phyloP scores from a whole-genome alignment of 1,284 basidiomycete species.

The Ganoderma sinense region DNA sequence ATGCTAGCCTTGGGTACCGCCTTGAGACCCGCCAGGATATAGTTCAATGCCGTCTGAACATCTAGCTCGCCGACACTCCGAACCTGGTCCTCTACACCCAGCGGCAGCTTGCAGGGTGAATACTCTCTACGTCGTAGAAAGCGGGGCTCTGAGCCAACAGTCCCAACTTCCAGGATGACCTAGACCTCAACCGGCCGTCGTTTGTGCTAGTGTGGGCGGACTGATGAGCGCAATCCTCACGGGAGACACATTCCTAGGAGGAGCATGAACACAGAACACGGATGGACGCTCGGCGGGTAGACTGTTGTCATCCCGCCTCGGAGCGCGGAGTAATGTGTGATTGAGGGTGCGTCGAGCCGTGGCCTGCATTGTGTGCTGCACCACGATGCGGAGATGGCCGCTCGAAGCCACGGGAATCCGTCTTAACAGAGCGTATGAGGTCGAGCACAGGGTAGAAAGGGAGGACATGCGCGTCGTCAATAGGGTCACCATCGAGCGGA shows the following conservation, averaged over 20 bases:
- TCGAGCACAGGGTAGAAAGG: too few relatives aligned
- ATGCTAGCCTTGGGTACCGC: not conserved
- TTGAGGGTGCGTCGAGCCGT: slow-evolving; percentile 13
- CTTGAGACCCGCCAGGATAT: too few relatives aligned
- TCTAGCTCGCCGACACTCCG: not conserved
- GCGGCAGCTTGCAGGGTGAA: not conserved
- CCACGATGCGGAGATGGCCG: not conserved
- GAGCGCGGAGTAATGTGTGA: slow-evolving; percentile 13
- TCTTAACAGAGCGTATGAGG: too few relatives aligned
- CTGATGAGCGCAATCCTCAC: not conserved
- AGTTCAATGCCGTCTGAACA: not conserved
- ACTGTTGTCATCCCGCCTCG: slow-evolving; percentile 24
- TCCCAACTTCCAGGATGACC: slow-evolving; percentile 33
- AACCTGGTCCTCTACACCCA: not conserved
- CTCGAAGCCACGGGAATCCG: too few relatives aligned
- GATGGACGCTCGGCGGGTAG: not conserved
- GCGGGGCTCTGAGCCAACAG: slow-evolving; percentile 41
- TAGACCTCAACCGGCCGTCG: slow-evolving; percentile 32
- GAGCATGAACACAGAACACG: not conserved
- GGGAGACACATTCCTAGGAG: not conserved
- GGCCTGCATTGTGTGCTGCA: not conserved
- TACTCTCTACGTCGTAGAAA: slow-evolving; percentile 28
- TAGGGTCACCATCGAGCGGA: too few relatives aligned
- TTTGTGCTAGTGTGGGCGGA: slow-evolving; percentile 40
- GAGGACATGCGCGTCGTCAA: too few relatives aligned